Base-by-base conservation (phyloP, 345 rosid genomes). In the Corchorus capsularis region DNA sequence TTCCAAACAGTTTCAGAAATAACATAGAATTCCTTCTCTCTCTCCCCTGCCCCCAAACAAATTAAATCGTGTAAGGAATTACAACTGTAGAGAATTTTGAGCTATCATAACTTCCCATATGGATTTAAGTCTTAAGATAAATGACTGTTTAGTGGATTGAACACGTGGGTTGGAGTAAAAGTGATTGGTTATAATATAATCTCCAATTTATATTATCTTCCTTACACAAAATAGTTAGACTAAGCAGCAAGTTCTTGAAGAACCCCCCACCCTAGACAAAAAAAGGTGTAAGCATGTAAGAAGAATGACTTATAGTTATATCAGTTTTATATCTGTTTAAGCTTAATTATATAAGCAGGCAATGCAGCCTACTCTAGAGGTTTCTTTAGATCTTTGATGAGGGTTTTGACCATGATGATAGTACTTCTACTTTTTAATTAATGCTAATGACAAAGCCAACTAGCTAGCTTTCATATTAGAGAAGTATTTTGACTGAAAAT, bases 401-500 rank as follows among this genome's bases (percentile, higher is more conserved):
- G 73, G 71, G 32, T 60, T 64, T 64, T 47, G 81, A 81, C 73
- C 78, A 59, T 37, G 68, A 71, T 76, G 41, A 78, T 43, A 62
- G 27, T 9, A 53, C 22, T 43, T 63, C 35, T 27, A 35, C 63
- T 8, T 45, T 62, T 50, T 50, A 52, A 69, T 52, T 62, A 22
- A 72, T 60, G 74, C 72, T 76, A 63, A 54, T 71, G 37, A 73
- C 69, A 78, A 56, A 63, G 72, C 66, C 83, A 55, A 69, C 56
- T 50, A 66, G 10, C 56, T 50, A 66, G 10, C 35, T 54, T 22
- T 60, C 52, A 8, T 32, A 66, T n/a, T 19, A 70, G 79, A 77
- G 63, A 73, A 79, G 75, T 77, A 78, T 32, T 75, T 75, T 75
- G 87, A 82, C 78, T 15, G 73, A 59, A 65, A 77, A 69, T 78